Conservation (phyloP, 73 alveolate species). For the Paraurostyla sp. region DNA sequence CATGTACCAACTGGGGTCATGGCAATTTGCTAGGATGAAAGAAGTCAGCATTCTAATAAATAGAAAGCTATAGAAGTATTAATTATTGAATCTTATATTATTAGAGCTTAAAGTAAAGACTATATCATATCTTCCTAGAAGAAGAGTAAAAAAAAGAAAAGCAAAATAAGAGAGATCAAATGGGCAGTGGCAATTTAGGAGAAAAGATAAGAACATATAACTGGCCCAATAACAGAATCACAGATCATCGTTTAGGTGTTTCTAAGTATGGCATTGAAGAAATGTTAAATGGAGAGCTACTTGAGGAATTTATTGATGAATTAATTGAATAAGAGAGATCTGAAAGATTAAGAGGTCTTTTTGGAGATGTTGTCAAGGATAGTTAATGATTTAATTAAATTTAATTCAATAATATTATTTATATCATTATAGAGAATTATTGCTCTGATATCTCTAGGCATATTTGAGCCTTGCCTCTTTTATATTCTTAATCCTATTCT, state of each 20-base stretch:
- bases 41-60: constrained; percentile 84
- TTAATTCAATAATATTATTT: background rate
- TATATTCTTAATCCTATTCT: background rate
- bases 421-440: background rate
- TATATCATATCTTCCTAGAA: constrained; percentile 68
- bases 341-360: background rate
- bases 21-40: constrained; percentile 85
- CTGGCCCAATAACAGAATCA: constrained; percentile 89
- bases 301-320: constrained; percentile 81
- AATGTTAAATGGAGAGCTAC: constrained; percentile 82
- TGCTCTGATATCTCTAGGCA: background rate
- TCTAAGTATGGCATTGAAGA: constrained; percentile 82
- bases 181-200: constrained; percentile 89
- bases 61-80: constrained; percentile 76
- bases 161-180: constrained; percentile 29
- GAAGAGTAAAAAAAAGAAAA: constrained; percentile 55
- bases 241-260: constrained; percentile 90
- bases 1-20: constrained; percentile 92
- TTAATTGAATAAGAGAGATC: constrained; percentile 48
- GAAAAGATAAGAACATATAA: constrained; percentile 93
- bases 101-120: constrained; percentile 71
- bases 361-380: background rate
- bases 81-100: too few species aligned
- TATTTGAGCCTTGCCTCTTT: constrained; percentile 3
- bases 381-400: background rate